phyloP scores from a whole-genome alignment of 2,329 filamentous ascomycete genomes.

The Cladosporium phlei region DNA sequence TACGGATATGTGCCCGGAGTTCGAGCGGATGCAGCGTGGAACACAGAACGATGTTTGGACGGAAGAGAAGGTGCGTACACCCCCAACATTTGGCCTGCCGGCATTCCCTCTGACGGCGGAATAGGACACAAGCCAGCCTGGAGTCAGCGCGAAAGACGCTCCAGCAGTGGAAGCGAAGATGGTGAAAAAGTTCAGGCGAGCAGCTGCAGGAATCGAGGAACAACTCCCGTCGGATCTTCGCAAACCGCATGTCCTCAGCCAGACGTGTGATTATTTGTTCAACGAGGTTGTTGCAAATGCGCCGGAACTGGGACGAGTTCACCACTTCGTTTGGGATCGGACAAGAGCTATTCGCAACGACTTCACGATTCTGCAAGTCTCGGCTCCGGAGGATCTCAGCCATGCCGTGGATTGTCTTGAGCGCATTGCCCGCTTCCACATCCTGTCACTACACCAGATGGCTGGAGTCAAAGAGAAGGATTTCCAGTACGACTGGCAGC shows the following conservation, averaged over 20 bases:
- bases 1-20: slow-evolving; percentile 61
- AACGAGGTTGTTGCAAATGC: slow-evolving; percentile 47
- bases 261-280: slow-evolving; percentile 43
- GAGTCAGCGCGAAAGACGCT: slow-evolving; percentile 26
- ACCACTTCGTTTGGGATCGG: slow-evolving; percentile 63
- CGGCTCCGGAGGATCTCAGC: slow-evolving; percentile 51
- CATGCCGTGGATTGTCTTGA: slow-evolving; percentile 58
- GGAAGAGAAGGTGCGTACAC: slow-evolving; percentile 51
- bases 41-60: slow-evolving; percentile 58
- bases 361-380: slow-evolving; percentile 58
- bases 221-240: slow-evolving; percentile 61
- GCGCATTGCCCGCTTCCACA: slow-evolving; percentile 60
- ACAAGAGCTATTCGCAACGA: slow-evolving; percentile 62
- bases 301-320: slow-evolving; percentile 48
- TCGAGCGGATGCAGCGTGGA: slow-evolving; percentile 57
- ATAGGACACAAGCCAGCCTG: slow-evolving; percentile 28
- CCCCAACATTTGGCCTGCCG: not conserved
- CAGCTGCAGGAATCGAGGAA: slow-evolving; percentile 59
- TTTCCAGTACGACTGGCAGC: slow-evolving; percentile 51
- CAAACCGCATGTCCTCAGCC: slow-evolving; percentile 46
- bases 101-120: slow-evolving; percentile 23
- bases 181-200: slow-evolving; percentile 61
- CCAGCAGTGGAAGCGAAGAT: slow-evolving; percentile 51
- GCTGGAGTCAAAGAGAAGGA: slow-evolving; percentile 46
- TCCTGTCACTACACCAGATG: slow-evolving; percentile 57